phyloP scores from a whole-genome alignment of 257 asterid species.

The Paulownia fortunei region DNA sequence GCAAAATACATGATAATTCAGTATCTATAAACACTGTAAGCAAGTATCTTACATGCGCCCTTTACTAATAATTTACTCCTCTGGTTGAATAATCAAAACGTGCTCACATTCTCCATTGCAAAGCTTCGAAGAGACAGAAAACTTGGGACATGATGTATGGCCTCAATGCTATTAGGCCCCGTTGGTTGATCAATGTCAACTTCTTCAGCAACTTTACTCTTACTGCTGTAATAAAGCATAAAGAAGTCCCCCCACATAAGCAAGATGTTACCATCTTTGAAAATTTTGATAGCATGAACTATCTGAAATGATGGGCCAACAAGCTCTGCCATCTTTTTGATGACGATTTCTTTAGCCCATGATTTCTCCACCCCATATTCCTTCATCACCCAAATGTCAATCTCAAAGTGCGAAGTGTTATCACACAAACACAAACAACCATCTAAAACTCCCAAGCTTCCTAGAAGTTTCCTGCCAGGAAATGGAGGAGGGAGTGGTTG shows the following conservation, averaged over 20 bases:
- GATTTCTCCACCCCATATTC: slow-evolving; percentile 48
- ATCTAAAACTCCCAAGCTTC: slow-evolving; percentile 43
- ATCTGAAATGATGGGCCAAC: slow-evolving; percentile 40
- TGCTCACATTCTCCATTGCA: slow-evolving; percentile 31
- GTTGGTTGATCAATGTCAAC: slow-evolving; percentile 45
- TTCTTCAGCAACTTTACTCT: slow-evolving; percentile 30
- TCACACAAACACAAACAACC: slow-evolving; percentile 50
- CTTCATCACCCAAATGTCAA: slow-evolving; percentile 62
- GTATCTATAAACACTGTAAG: too few relatives aligned
- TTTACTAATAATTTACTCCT: too few relatives aligned
- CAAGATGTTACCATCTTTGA: slow-evolving; percentile 50
- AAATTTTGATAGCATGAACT: slow-evolving; percentile 38
- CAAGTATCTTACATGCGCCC: too few relatives aligned
- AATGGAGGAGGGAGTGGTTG: slow-evolving; percentile 47
- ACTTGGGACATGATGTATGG: slow-evolving; percentile 48
- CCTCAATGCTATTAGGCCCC: slow-evolving; percentile 50
- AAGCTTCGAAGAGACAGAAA: slow-evolving; percentile 39
- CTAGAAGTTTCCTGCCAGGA: slow-evolving; percentile 30
- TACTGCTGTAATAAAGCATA: slow-evolving; percentile 44
- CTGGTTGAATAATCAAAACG: not conserved
- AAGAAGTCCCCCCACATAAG: slow-evolving; percentile 47
- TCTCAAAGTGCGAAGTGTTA: slow-evolving; percentile 29
- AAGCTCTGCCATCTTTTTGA: slow-evolving; percentile 35
- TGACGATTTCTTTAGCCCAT: slow-evolving; percentile 50
- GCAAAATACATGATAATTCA: not conserved